Evolutionary conservation across 108 stramenopile genomes (phyloP), one percentile per base, ranked within the genome.

Genomic region (Ochromonas danica): DNA sequence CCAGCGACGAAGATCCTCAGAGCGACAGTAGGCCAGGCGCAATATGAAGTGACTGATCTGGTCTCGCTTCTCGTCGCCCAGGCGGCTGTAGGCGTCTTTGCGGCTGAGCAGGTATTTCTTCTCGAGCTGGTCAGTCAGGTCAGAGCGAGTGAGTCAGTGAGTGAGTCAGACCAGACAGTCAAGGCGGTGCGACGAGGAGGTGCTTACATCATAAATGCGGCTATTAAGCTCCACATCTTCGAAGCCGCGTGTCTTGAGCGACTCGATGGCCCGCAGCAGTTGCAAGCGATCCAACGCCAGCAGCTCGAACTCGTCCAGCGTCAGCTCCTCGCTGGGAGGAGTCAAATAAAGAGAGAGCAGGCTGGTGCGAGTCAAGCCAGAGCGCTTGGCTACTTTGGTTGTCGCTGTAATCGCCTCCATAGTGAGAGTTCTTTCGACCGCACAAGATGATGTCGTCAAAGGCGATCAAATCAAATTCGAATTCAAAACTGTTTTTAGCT

Each of bases 21-120:
- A 87, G 43, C 77, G 92, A 87, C 94, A 95, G 86, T 96, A 96
- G 43, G 95, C 95, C 6, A 95, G 86, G 28, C 97, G 87, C 36
- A 98, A 86, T 41, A 98, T 95, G 86, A 94, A 97, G 87, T 98
- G 97, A 1, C 94, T 95, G 65, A 92, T 87, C n/a, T 72, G 72
- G 82, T 98, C 97, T 57, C 63, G 63, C 17, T 31, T 25, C 31
- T 3, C 3, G 17, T 67, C 63, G 10, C 14, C 3, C 63, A 67
- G 51, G 51, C 51, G 17, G 10, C 17, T 51, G 45, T 14, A 51
- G 14, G 14, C 45, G 22, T 51, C 45, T 51, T 51, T 51, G 6
- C 22, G 6, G 22, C 22, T 51, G 14, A 51, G 22, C 45, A 14
- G 45, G 22, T 51, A 22, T 51, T 51, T 51, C 6, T 6, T 51